A percentile compares a stretch with the other conserved stretches of the same genome.
Evolutionary conservation across 495 filamentous ascomycete genomes (phyloP).

Genomic region (Podospora appendiculata): DNA sequence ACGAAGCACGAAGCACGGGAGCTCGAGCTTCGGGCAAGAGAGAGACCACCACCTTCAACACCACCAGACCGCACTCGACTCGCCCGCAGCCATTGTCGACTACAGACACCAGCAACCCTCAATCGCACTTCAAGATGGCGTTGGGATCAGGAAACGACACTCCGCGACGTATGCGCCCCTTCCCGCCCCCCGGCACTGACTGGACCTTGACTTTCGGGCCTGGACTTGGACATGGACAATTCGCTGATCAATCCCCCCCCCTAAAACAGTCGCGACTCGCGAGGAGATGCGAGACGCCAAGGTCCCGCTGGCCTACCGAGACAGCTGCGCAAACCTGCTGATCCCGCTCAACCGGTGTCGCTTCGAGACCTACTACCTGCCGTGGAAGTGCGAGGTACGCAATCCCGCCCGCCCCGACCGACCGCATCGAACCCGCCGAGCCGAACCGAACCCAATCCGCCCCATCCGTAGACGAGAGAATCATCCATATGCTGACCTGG

Average conservation of each 20-base stretch:
- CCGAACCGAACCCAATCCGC: neutral
- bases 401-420: neutral
- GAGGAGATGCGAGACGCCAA: conserved; percentile 89
- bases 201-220: neutral
- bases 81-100: conserved; percentile 10
- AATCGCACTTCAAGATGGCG: conserved; percentile 29
- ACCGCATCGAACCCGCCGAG: neutral
- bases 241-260: conserved; percentile 1
- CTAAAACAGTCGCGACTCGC: conserved; percentile 56
- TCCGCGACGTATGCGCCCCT: conserved; percentile 24
- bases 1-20: neutral
- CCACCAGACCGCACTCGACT: neutral
- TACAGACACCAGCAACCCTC: conserved; percentile 9
- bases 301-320: conserved; percentile 83
- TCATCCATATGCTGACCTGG: neutral
- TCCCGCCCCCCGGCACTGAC: neutral
- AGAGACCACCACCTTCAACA: no score
- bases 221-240: neutral
- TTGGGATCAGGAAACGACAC: conserved; percentile 19
- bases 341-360: conserved; percentile 96
- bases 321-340: conserved; percentile 87
- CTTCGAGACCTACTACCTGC: conserved; percentile 82
- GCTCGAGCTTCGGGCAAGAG: neutral
- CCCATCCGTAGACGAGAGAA: neutral
- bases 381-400: conserved; percentile 95